Conservation (phyloP, 352 stramenopile genomes). For the Phytophthora constricta region DNA sequence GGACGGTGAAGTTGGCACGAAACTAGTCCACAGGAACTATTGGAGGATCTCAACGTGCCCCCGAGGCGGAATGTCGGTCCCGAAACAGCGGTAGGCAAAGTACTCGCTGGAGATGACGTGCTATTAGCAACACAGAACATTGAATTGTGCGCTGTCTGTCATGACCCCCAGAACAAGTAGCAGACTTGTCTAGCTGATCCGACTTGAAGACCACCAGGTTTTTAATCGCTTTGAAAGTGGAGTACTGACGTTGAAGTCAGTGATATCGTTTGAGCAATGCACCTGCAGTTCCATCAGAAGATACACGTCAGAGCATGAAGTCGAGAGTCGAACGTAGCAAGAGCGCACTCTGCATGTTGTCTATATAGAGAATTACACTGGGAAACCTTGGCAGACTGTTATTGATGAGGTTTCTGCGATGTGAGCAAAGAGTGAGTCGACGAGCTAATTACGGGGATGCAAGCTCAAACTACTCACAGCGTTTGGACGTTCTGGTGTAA, state of each 20-base stretch:
- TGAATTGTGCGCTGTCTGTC: slow-evolving; percentile 38
- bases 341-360: slow-evolving; percentile 25
- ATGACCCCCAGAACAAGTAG: slow-evolving; percentile 33
- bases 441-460: background rate
- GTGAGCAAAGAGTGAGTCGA: background rate
- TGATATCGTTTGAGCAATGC: slow-evolving; percentile 43
- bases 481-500: too few species aligned
- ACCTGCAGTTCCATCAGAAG: slow-evolving; percentile 32
- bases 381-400: slow-evolving; percentile 40
- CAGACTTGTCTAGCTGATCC: slow-evolving; percentile 19
- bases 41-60: slow-evolving; percentile 37
- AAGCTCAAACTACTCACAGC: slow-evolving; percentile 32
- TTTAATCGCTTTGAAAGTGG: slow-evolving; percentile 37
- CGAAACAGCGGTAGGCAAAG: background rate
- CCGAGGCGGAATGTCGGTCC: slow-evolving; percentile 35
- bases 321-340: background rate
- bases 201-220: slow-evolving; percentile 34
- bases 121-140: slow-evolving; percentile 39
- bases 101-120: slow-evolving; percentile 13
- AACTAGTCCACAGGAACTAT: slow-evolving; percentile 26
- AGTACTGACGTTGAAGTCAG: slow-evolving; percentile 45
- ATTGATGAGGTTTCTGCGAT: slow-evolving; percentile 41
- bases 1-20: slow-evolving; percentile 14
- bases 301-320: background rate
- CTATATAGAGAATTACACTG: slow-evolving; percentile 39